Conservation (phyloP, 192 early-diverging fungal genomes). For the Chytriomyces confervae region DNA sequence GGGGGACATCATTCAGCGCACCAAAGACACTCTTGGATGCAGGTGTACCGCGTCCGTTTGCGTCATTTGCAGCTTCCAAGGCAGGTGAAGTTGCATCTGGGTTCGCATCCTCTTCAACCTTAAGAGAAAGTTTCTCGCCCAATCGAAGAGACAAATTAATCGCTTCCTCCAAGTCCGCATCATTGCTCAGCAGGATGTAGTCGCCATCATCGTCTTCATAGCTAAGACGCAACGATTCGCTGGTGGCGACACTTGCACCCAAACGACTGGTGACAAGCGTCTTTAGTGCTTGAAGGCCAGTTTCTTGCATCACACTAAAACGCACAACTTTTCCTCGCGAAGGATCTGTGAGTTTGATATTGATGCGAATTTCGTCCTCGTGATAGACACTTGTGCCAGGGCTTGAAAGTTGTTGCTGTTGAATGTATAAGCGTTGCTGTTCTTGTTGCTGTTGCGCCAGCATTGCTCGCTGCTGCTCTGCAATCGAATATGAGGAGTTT, state of each 20-base stretch:
- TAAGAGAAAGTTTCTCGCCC: slow-evolving; percentile 53
- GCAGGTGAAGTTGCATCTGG: not conserved
- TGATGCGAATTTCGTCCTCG: not conserved
- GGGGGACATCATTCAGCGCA: slow-evolving; percentile 38
- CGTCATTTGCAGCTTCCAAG: not conserved
- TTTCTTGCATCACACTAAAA: slow-evolving; percentile 31
- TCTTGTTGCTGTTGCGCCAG: not conserved
- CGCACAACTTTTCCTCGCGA: slow-evolving; percentile 35
- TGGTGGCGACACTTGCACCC: not conserved
- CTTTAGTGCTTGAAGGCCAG: not conserved
- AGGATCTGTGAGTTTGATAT: slow-evolving; percentile 44
- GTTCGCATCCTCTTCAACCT: slow-evolving; percentile 71
- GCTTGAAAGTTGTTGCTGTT: not conserved
- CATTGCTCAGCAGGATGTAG: slow-evolving; percentile 78
- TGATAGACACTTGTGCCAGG: not conserved
- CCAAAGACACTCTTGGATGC: slow-evolving; percentile 28
- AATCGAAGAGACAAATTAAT: slow-evolving; percentile 78
- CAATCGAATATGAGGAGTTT: no score
- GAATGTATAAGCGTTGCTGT: not conserved
- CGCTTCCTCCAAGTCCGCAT: slow-evolving; percentile 85
- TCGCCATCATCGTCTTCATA: slow-evolving; percentile 97
- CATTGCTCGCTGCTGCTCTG: no score
- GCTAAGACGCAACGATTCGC: slow-evolving; percentile 18
- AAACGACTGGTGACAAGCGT: not conserved
- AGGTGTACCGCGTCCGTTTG: not conserved